phyloP scores from a whole-genome alignment of 2,329 filamentous ascomycete species.

The Curvularia eragrostidis region DNA sequence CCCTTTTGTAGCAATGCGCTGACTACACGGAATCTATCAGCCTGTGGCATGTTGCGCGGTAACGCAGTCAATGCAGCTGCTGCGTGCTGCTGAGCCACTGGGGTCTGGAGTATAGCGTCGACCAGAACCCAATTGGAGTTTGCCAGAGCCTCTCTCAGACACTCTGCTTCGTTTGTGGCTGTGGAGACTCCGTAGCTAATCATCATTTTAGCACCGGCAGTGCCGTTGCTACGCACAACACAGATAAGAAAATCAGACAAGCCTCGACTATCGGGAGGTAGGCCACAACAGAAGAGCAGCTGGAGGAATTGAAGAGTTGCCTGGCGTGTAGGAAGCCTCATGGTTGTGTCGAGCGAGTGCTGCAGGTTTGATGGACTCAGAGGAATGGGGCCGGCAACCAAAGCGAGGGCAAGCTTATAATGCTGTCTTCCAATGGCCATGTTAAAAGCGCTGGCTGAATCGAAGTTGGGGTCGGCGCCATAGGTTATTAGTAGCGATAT shows the following conservation, averaged over 20 bases:
- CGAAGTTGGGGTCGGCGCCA: constrained; percentile 47
- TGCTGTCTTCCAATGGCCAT: constrained; percentile 41
- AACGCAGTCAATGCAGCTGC: constrained; percentile 35
- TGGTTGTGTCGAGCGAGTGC: constrained; percentile 36
- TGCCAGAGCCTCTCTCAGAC: constrained; percentile 34
- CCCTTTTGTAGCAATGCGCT: constrained; percentile 36
- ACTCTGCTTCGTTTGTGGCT: constrained; percentile 39
- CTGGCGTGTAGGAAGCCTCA: constrained; percentile 37
- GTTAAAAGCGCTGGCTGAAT: constrained; percentile 41
- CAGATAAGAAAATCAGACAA: constrained; percentile 41
- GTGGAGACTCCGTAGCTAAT: constrained; percentile 41
- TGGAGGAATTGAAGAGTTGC: constrained; percentile 41
- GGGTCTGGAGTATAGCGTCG: constrained; percentile 34
- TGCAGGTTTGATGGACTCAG: constrained; percentile 36
- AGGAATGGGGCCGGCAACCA: constrained; percentile 39
- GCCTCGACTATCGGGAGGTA: constrained; percentile 35
- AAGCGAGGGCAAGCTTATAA: constrained; percentile 38
- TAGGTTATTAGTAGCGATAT: constrained; percentile 42
- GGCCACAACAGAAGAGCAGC: constrained; percentile 44
- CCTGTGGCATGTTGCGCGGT: constrained; percentile 25
- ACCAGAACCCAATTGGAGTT: constrained; percentile 41
- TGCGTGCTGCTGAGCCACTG: constrained; percentile 38
- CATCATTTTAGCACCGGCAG: constrained; percentile 40
- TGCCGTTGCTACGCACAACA: constrained; percentile 38
- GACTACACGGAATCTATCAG: constrained; percentile 38